A percentile compares a stretch with the other conserved stretches of the same genome.
phyloP scores from a whole-genome alignment of 139 green algal species.

The Closterium sp. region DNA sequence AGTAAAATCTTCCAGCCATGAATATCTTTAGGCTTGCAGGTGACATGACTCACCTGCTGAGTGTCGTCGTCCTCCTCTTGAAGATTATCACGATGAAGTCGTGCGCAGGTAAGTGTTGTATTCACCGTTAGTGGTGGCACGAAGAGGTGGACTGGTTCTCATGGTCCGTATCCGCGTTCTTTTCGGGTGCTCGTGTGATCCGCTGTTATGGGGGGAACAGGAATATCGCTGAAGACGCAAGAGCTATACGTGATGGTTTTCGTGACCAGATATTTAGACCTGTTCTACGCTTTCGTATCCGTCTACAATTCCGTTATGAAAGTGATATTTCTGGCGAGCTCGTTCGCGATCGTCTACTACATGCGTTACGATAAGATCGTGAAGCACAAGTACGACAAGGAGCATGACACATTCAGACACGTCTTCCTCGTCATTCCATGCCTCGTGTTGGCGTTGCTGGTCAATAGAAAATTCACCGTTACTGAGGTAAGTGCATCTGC shows the following conservation, averaged over 20 bases:
- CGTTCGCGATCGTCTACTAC: slow-evolving; percentile 85
- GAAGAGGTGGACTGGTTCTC: no score
- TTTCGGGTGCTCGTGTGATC: no score
- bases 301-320: slow-evolving; percentile 99
- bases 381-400: slow-evolving; percentile 89
- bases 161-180: neutral
- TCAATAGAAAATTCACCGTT: slow-evolving; percentile 75
- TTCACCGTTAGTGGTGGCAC: no score
- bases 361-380: slow-evolving; percentile 89
- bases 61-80: slow-evolving; percentile 87
- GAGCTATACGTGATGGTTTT: slow-evolving; percentile 97
- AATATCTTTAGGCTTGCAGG: slow-evolving; percentile 90
- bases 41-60: slow-evolving; percentile 94
- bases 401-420: slow-evolving; percentile 94
- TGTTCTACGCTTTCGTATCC: slow-evolving; percentile 90
- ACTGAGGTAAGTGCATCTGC: slow-evolving; percentile 67
- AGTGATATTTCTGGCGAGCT: slow-evolving; percentile 84
- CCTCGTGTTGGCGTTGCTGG: slow-evolving; percentile 71
- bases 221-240: slow-evolving; percentile 95
- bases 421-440: slow-evolving; percentile 81
- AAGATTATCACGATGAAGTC: slow-evolving; percentile 93
- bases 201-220: slow-evolving; percentile 53
- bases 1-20: slow-evolving; percentile 60
- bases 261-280: slow-evolving; percentile 90
- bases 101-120: slow-evolving; percentile 75